Evolutionary conservation across 768 basidiomycete genomes (phyloP), one percentile per base, ranked within the genome.

Genomic region (Boletus rex-veris): DNA sequence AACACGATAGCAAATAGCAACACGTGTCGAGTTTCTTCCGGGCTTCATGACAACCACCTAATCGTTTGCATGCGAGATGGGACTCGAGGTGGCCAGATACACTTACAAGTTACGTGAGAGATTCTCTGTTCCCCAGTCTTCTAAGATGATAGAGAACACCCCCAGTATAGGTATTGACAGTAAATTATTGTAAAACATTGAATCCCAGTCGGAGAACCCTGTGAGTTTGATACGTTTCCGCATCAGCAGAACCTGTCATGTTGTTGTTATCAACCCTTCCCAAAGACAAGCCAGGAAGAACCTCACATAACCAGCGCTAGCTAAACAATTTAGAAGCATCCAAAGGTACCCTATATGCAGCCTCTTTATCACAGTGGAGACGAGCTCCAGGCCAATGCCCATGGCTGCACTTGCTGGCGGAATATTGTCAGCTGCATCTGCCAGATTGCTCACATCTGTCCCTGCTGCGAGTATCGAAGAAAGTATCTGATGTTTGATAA

Each of bases 181-280:
- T 42, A 98, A 69, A 71, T 98, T 99, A 76, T 96, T 97, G 77
- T 98, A 98, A 75, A 92, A 96, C 94, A 98, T 98, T 12, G 94
- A 87, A 66, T 98, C 96, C 95, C 94, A 97, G 65, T 99, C 96
- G 45, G 93, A 86, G 75, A 98, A 98, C 18, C 92, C 92, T 15
- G 93, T 98, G 39, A 78, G 71, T 75, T 98, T 98, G 77, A 99
- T 98, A 52, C 88, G 82, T 70, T 96, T 98, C 53, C 97, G 84
- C 97, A 98, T 98, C 38, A 90, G 79, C 45, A 99, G 79, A 37
- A 97, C 92, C 93, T 96, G 62, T 45, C 35, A 28, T 16, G 26
- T 35, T 26, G 11, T 26, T 16, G n/a, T 43, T 47, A 45, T 52
- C 16, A 55, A 48, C 24, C 38, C 40, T 31, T 55, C 41, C 53